Evolutionary conservation across 441 rosid genomes (phyloP), one percentile per base, ranked within the genome.

Genomic region (Erodium texanum): DNA sequence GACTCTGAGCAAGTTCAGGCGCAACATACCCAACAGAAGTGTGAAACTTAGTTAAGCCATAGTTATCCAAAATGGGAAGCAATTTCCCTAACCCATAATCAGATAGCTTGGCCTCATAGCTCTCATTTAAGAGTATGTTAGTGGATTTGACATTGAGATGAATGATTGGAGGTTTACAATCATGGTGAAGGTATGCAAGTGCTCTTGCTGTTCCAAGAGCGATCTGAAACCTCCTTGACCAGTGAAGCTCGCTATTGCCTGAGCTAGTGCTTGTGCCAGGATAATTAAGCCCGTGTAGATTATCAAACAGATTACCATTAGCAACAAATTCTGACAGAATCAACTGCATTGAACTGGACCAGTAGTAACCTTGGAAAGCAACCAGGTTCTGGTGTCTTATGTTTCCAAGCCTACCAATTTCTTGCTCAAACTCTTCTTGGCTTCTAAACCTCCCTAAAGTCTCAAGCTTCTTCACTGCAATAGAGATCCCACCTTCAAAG

Each of bases 371-470:
- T 74, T 87, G 98, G 71, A 87, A 83, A 48, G 92, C 75, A 73
- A 87, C 93, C 63, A 93, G 81, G 81, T 89, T 90, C 5, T 74
- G 84, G 72, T 93, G 97, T 52, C 67, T 77, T 64, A 93, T 78
- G 83, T 84, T 86, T 50, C 94, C 89, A 22, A 93, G 78, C 65
- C 89, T 82, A 69, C 92, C 91, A 9, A 93, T 83, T 75, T 87
- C 98, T 54, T 87, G 90, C 84, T 93, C 96, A 67, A 93, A 90
- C 70, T 93, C 98, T 71, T 90, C 97, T 79, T 86, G 97, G 78
- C 70, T 86, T 82, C 96, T 85, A 70, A 90, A 86, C 73, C 97
- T 86, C 70, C 97, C 97, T 50, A 89, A 71, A 16, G 89, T 85
- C 71, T 90, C 94, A 16, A 93, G 95, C 88, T 86, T 93, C 83